Evolutionary conservation across 108 stramenopile species (phyloP), one percentile per base, ranked within the genome.

Genomic region (Bacterosira constricta): DNA sequence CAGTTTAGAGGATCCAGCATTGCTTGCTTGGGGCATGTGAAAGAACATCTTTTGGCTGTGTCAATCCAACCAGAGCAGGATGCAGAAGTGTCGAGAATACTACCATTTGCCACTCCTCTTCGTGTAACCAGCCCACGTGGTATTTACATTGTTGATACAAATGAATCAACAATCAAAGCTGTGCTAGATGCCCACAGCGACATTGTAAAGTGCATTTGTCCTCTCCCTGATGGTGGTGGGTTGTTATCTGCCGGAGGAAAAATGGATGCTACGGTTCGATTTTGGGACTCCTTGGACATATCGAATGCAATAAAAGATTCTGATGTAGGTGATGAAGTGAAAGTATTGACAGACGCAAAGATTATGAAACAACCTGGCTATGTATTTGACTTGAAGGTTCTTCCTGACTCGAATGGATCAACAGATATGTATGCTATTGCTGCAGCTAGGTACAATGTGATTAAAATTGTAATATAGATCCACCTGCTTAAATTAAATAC

Each of bases 181-280:
- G 38, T 84, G 27, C 46, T 75, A 3, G 66, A 79, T 47, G 79
- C 68, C 9, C 69, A 79, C 41, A 73, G 50, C 15, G 85, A 86
- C 31, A 66, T 46, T 1, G 82, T 86, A 3, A 47, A 51, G n/a
- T 75, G 73, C 53, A 75, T 83, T 23, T 57, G 75, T 35, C 69
- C 67, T 1, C 66, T 86, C 8, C 85, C 85, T 5, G 69, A 86
- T 41, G 85, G 85, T 29, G 63, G 67, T 30, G 20, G n/a, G n/a
- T n/a, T 86, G 8, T 29, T 82, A 36, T 81, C 85, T 4, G 77
- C 67, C 0, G 85, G 85, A 38, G 85, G 85, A 4, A 86, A 83
- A 52, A 36, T 73, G 17, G 86, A 86, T 66, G 86, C 86, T 7
- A 83, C 73, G 11, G 45, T 80, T 1, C 56, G 71, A 18, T 25